Base-by-base conservation (phyloP, 2,329 filamentous ascomycete genomes). In the Colletotrichum abscissum region DNA sequence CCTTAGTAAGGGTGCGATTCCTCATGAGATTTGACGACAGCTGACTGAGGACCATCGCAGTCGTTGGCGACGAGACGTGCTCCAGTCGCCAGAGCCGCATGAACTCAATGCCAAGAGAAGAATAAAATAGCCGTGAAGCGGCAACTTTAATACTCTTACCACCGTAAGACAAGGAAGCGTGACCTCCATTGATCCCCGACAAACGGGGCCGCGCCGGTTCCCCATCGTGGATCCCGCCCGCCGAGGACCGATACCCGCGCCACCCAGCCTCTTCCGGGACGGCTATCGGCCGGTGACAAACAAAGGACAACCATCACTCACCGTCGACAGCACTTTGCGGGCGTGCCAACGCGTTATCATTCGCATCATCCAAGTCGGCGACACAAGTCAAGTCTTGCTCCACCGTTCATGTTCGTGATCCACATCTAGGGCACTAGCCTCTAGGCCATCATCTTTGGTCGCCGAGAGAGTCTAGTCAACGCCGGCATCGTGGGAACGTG, bases 191-290 rank as follows among this genome's bases (percentile, higher is more conserved):
- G 22, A 49, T 70, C 55, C 59, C 70, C 67, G 60, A 70, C 67
- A 70, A 57, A 70, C 60, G 70, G 67, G 67, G 67, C 70, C 67
- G 70, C 55, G 67, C 60, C 60, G 28, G 42, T 33, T 58, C 56
- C 19, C 56, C 33, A 19, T 46, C 66, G 66, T 64, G 49, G 56
- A 70, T 60, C 70, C 60, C 67, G 46, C 46, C 2, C 62, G 14
- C 62, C 46, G 46, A 42, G 52, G 8, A 33, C 70, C 70, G 70
- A 73, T 30, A 73, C 28, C 70, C 70, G 70, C 67, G 70, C 60
- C 14, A 9, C 16, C 49, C 33, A 42, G 26, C 5, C 60, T 8
- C 22, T 55, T 24, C 70, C 60, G 70, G 60, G 57, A 52, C 70
- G 70, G 70, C 70, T 73, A 28, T 73, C 70, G 70, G 70, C 42